phyloP scores from a whole-genome alignment of 148 eudicot genomes.

The Camellia sinensis region DNA sequence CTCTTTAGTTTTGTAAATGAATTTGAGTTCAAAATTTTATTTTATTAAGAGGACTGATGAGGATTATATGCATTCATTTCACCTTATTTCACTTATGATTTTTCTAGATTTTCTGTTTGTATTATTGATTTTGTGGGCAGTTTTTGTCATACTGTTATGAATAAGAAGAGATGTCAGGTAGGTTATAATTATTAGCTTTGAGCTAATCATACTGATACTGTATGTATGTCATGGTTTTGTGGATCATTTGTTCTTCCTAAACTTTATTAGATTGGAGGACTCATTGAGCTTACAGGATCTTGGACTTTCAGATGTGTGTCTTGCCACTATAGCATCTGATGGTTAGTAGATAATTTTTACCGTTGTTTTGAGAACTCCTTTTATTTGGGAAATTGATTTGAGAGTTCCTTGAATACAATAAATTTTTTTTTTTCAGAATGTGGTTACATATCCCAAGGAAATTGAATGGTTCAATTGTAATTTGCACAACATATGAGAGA shows the following conservation, averaged over 20 bases:
- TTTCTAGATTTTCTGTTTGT: slow-evolving; percentile 5
- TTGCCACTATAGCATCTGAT: slow-evolving; percentile 83
- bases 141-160: background rate
- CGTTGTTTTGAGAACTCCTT: background rate
- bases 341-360: slow-evolving; percentile 44
- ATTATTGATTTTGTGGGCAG: background rate
- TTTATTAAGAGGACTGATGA: background rate
- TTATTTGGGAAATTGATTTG: background rate
- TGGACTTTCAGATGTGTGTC: slow-evolving; percentile 79
- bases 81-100: background rate
- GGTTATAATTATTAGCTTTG: background rate
- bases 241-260: slow-evolving; percentile 36
- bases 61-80: background rate
- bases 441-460: slow-evolving; percentile 1
- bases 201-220: background rate
- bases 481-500: background rate
- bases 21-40: background rate
- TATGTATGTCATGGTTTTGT: background rate
- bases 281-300: slow-evolving; percentile 63
- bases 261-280: slow-evolving; percentile 64
- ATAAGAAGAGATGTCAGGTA: background rate
- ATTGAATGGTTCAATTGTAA: slow-evolving; percentile 6
- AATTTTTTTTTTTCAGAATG: background rate
- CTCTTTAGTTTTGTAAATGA: background rate
- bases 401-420: background rate